A percentile compares a stretch with the other conserved stretches of the same genome.
phyloP scores from a whole-genome alignment of 805 yeast species.

The Deakozyma indianensis region DNA sequence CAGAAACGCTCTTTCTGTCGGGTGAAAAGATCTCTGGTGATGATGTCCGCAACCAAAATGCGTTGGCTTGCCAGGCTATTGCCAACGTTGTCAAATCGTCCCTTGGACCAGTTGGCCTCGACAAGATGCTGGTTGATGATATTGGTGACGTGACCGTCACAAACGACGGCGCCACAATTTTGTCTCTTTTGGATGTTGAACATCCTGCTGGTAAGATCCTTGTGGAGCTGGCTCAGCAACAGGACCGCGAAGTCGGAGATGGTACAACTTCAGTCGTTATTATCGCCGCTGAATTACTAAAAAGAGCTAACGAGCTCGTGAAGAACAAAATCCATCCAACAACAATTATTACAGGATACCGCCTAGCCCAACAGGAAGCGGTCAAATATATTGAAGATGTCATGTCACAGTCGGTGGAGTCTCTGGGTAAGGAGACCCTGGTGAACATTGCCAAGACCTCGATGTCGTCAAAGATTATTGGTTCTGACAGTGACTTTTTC shows the following conservation, averaged over 20 bases:
- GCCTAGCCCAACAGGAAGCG: slow-evolving; percentile 88
- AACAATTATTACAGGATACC: slow-evolving; percentile 90
- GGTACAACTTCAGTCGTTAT: slow-evolving; percentile 96
- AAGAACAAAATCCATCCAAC: slow-evolving; percentile 96
- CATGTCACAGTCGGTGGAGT: slow-evolving; percentile 64
- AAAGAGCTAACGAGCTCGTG: slow-evolving; percentile 88
- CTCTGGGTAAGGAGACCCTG: slow-evolving; percentile 68
- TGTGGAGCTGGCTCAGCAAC: slow-evolving; percentile 94
- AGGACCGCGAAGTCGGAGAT: slow-evolving; percentile 97
- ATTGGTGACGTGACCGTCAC: slow-evolving; percentile 98
- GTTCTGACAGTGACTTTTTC: slow-evolving; percentile 84
- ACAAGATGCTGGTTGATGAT: slow-evolving; percentile 96
- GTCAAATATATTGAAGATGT: slow-evolving; percentile 74
- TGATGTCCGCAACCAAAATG: slow-evolving; percentile 88
- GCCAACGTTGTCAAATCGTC: slow-evolving; percentile 83
- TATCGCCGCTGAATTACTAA: slow-evolving; percentile 83
- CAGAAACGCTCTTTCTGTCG: slow-evolving; percentile 87
- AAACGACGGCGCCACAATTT: slow-evolving; percentile 96
- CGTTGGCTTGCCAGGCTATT: slow-evolving; percentile 78
- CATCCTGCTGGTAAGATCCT: slow-evolving; percentile 98
- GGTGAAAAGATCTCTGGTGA: slow-evolving; percentile 95
- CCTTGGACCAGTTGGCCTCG: slow-evolving; percentile 95
- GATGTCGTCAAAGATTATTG: slow-evolving; percentile 94
- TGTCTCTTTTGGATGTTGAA: slow-evolving; percentile 82
- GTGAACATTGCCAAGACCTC: slow-evolving; percentile 90